Percentiles rank a stretch among this genome's conserved stretches.
Evolutionary conservation across 768 basidiomycete genomes (phyloP).

Genomic region (Boletus pseudopeckii): DNA sequence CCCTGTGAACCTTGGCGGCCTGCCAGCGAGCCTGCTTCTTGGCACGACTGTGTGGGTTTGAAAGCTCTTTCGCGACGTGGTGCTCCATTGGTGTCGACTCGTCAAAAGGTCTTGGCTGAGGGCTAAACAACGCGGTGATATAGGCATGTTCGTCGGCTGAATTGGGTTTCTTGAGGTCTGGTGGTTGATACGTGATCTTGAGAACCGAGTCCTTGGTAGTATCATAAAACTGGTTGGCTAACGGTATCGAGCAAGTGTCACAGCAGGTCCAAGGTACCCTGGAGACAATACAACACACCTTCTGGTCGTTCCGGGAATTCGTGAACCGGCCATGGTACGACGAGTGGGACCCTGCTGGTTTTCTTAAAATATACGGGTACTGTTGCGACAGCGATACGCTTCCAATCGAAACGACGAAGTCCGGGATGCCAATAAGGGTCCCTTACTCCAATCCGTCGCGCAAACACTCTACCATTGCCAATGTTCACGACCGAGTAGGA

Average conservation of each 20-base stretch:
- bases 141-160: slow-evolving; percentile 53
- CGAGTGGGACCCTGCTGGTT: slow-evolving; percentile 32
- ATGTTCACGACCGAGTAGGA: not conserved
- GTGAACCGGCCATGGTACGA: slow-evolving; percentile 70
- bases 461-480: slow-evolving; percentile 60
- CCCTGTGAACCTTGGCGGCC: slow-evolving; percentile 45
- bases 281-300: slow-evolving; percentile 16
- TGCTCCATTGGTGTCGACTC: slow-evolving; percentile 60
- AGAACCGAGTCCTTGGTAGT: slow-evolving; percentile 58
- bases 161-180: slow-evolving; percentile 38
- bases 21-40: slow-evolving; percentile 82
- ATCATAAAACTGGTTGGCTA: slow-evolving; percentile 52
- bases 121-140: slow-evolving; percentile 50
- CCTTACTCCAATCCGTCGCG: slow-evolving; percentile 62
- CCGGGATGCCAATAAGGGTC: slow-evolving; percentile 56
- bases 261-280: not conserved
- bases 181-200: slow-evolving; percentile 69
- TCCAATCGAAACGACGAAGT: slow-evolving; percentile 64
- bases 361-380: slow-evolving; percentile 49
- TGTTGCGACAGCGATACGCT: slow-evolving; percentile 65
- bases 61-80: slow-evolving; percentile 63
- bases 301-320: slow-evolving; percentile 37
- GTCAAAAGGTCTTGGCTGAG: slow-evolving; percentile 42
- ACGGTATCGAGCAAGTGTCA: slow-evolving; percentile 4
- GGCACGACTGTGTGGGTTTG: slow-evolving; percentile 79